These are phyloP conservation scores for Xylariales sp. DNA, from an alignment of 2,329 filamentous ascomycete genomes.

Conservation along the genomic window DNA sequence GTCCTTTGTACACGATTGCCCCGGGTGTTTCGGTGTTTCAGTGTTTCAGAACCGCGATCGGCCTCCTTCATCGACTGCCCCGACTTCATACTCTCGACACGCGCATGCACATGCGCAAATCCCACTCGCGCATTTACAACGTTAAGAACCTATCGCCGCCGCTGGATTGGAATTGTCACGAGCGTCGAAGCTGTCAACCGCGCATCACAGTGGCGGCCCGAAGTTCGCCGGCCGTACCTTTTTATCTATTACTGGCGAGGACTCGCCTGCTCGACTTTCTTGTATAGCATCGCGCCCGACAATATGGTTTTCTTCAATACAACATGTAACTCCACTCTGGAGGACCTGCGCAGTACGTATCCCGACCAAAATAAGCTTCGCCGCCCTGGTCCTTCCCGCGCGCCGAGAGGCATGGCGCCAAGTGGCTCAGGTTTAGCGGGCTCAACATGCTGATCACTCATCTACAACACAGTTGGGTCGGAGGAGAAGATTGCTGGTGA, in stretches of 20 bases:
- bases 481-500: constrained; percentile 60
- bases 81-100: background rate
- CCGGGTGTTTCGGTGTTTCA: background rate
- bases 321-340: constrained; percentile 52
- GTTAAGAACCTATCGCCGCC: background rate
- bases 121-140: background rate
- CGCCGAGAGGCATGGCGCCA: constrained; percentile 39
- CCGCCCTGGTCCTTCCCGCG: constrained; percentile 39
- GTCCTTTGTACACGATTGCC: constrained; percentile 6
- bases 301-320: constrained; percentile 43
- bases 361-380: constrained; percentile 35
- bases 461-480: constrained; percentile 54
- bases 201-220: constrained; percentile 19
- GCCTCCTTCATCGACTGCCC: constrained; percentile 6
- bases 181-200: background rate
- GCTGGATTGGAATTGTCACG: background rate
- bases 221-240: background rate
- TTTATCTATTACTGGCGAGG: background rate
- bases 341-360: constrained; percentile 51
- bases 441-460: constrained; percentile 45
- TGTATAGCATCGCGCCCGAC: constrained; percentile 14
- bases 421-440: constrained; percentile 1
- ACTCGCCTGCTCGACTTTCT: constrained; percentile 5
- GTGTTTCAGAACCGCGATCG: constrained; percentile 10
- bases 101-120: constrained; percentile 8